phyloP scores from a whole-genome alignment of 371 early-diverging fungal species.

The Coemansia sp. region DNA sequence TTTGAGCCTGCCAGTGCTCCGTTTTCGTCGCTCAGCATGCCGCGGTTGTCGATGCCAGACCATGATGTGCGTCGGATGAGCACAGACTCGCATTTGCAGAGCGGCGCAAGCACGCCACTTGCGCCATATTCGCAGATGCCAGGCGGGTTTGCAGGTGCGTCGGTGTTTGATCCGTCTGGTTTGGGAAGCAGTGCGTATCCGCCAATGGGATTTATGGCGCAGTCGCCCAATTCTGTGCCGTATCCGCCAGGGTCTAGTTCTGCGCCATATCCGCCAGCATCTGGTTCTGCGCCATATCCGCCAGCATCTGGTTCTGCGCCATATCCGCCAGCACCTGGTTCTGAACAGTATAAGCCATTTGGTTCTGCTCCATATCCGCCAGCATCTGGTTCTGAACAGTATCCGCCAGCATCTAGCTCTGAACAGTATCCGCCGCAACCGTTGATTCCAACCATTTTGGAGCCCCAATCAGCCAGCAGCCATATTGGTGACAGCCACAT shows the following conservation, averaged over 20 bases:
- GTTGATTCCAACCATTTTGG: neutral
- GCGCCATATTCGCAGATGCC: neutral
- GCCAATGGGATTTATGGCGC: conserved; percentile 12
- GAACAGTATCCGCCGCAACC: neutral
- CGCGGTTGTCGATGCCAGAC: neutral
- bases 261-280: neutral
- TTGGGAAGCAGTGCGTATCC: conserved; percentile 1
- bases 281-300: neutral
- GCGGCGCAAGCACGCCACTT: neutral
- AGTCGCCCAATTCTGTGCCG: neutral
- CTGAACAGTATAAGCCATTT: neutral
- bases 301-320: neutral
- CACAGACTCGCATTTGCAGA: neutral
- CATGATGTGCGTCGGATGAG: neutral
- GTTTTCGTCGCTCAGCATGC: neutral
- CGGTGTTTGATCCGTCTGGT: neutral
- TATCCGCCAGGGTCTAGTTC: neutral
- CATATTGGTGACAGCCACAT: neutral
- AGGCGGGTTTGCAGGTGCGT: neutral
- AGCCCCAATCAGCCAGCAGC: neutral
- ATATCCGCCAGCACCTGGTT: neutral
- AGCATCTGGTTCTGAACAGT: neutral
- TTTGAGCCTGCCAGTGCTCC: neutral
- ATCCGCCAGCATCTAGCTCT: neutral
- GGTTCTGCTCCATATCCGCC: neutral